Evolutionary conservation across 2,329 filamentous ascomycete species (phyloP), one percentile per base, ranked within the genome.

Genomic region (Fusarium clavum): DNA sequence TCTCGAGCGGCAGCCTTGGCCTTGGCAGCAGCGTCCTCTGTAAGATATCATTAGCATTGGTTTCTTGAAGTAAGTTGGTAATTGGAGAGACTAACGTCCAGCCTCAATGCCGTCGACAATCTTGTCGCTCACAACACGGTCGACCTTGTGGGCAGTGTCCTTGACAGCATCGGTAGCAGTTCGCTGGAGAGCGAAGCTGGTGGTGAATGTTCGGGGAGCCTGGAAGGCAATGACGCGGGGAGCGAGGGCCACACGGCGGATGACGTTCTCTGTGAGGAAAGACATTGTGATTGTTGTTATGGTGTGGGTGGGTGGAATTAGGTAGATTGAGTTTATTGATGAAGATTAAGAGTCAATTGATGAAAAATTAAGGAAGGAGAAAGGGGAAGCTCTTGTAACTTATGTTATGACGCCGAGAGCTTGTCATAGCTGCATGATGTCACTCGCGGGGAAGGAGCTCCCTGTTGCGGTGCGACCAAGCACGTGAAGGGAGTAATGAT

Each of bases 31-130:
- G 80, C 79, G 24, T 75, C 76, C 46, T 80, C 82, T 84, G 49
- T n/a, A 49, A 13, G 4, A 0, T 6, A 29, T 9, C 24, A 66
- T 75, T 43, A 75, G 62, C 30, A 49, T 20, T 25, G n/a, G 18
- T 14, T 41, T n/a, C 9, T 49, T 18, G 4, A 5, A 27, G 20
- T 49, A 6, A n/a, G 7, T 12, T 16, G 16, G 22, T 34, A 16
- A 10, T 34, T 51, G 24, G 14, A 38, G 22, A 40, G 24, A 27
- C 85, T 63, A 82, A 90, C 89, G 78, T 51, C 85, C 85, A 48
- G 82, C 80, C 71, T 91, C 83, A 75, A 91, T 88, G 18, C 87
- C 88, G 41, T 88, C 86, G 29, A 90, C 86, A 20, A 91, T 76
- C 76, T 88, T 90, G 76, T 89, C 85, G 63, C 86, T 85, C 44